Percentiles rank a stretch among this genome's conserved stretches.
These are phyloP conservation scores for Steccherinum ochraceum DNA, from an alignment of 768 basidiomycete species.

Conservation along the genomic window DNA sequence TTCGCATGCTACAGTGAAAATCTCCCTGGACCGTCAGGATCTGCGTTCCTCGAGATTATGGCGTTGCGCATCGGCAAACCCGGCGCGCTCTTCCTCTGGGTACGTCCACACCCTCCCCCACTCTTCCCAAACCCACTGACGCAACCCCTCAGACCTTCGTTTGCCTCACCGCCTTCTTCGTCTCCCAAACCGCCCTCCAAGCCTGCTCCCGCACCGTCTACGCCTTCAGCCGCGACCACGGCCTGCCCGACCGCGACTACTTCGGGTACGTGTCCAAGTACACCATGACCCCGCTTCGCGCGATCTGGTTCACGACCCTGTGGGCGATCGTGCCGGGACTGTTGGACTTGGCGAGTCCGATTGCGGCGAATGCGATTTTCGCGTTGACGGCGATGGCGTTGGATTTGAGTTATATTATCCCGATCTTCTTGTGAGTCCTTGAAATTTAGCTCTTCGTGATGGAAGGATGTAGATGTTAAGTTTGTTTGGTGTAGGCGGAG, in stretches of 20 bases:
- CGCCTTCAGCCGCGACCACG: slow-evolving; percentile 77
- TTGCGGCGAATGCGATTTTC: slow-evolving; percentile 79
- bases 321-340: slow-evolving; percentile 65
- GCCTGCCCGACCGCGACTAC: slow-evolving; percentile 72
- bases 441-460: too few relatives aligned
- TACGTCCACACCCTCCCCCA: slow-evolving; percentile 25
- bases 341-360: slow-evolving; percentile 68
- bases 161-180: slow-evolving; percentile 84
- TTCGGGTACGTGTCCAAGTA: slow-evolving; percentile 59
- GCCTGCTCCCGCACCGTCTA: slow-evolving; percentile 77
- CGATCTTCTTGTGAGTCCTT: slow-evolving; percentile 57
- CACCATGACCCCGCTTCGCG: slow-evolving; percentile 72
- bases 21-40: slow-evolving; percentile 64
- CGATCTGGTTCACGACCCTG: slow-evolving; percentile 69
- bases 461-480: too few relatives aligned
- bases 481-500: slow-evolving; percentile 55
- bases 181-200: slow-evolving; percentile 73
- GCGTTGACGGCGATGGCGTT: slow-evolving; percentile 74
- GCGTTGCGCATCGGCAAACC: slow-evolving; percentile 66
- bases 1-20: slow-evolving; percentile 48
- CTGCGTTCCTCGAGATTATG: slow-evolving; percentile 79
- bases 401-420: slow-evolving; percentile 78
- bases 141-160: slow-evolving; percentile 49
- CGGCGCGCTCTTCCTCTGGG: slow-evolving; percentile 77
- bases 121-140: too few relatives aligned